Conservation (phyloP, 164 flowering plant species). For the Echeveria elegans region DNA sequence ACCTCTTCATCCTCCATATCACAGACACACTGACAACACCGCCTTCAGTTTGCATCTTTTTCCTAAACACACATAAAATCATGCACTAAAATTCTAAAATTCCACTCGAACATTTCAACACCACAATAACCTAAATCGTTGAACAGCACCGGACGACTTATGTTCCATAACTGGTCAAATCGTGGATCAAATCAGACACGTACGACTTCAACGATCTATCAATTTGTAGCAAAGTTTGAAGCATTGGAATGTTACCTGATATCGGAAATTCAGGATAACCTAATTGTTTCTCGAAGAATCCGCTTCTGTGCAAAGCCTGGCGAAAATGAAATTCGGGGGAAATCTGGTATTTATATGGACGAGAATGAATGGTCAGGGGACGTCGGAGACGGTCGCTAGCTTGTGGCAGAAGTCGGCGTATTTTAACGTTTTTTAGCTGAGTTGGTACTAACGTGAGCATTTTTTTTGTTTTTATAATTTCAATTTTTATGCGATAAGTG, state of each 20-base stretch:
- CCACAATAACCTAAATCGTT: too few relatives aligned
- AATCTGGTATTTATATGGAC: not conserved
- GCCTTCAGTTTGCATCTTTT: not conserved
- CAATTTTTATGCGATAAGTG: not conserved
- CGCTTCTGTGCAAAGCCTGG: too few relatives aligned
- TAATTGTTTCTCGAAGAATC: not conserved
- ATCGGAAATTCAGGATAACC: not conserved
- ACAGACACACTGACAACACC: constrained; percentile 14
- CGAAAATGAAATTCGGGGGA: not conserved
- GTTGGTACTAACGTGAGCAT: not conserved
- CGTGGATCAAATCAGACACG: not conserved
- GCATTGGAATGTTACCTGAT: not conserved
- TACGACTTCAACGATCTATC: not conserved
- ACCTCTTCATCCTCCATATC: constrained; percentile 63
- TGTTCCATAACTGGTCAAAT: too few relatives aligned
- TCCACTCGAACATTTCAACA: not conserved
- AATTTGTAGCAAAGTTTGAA: not conserved
- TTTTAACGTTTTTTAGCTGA: not conserved
- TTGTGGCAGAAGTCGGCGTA: not conserved
- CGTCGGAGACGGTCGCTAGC: not conserved
- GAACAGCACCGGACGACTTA: too few relatives aligned
- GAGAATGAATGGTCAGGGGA: not conserved
- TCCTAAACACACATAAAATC: not conserved
- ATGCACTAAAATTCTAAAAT: too few relatives aligned
- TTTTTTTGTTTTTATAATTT: not conserved